These are phyloP conservation scores for Dothideomycetes sp. DNA, from an alignment of 2,329 filamentous ascomycete genomes.

Conservation along the genomic window DNA sequence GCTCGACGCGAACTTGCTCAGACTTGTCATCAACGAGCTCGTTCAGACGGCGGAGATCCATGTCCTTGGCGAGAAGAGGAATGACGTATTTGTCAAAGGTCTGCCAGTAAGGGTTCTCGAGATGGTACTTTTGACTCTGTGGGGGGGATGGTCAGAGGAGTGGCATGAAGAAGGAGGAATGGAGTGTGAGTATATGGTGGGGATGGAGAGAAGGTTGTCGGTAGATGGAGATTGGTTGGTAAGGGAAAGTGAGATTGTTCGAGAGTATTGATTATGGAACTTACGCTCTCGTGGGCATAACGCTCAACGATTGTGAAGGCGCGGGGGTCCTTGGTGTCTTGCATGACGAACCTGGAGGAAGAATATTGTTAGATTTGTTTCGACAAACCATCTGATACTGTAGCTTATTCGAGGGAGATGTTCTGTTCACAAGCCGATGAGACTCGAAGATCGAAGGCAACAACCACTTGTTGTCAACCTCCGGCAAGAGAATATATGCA, in stretches of 20 bases:
- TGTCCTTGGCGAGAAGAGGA: conserved; percentile 56
- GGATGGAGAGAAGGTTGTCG: background rate
- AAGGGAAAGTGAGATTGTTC: conserved; percentile 17
- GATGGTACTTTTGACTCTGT: conserved; percentile 35
- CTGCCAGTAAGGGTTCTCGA: conserved; percentile 62
- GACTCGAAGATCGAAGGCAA: too few species aligned
- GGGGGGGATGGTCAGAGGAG: background rate
- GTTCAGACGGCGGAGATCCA: conserved; percentile 60
- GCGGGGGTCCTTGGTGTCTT: conserved; percentile 57
- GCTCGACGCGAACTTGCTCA: conserved; percentile 29
- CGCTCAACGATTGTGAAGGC: conserved; percentile 69
- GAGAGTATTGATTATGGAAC: conserved; percentile 22
- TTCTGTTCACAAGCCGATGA: too few species aligned
- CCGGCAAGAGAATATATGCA: too few species aligned
- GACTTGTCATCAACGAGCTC: conserved; percentile 50
- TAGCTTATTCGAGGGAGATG: too few species aligned
- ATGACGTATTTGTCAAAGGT: conserved; percentile 67
- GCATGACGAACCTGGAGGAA: conserved; percentile 73
- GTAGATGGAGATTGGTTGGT: too few species aligned
- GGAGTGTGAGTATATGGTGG: background rate
- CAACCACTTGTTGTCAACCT: too few species aligned
- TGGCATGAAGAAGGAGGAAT: background rate
- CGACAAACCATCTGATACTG: too few species aligned
- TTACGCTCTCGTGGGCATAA: conserved; percentile 56
- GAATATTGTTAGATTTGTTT: background rate